Conservation (phyloP, 352 stramenopile genomes). For the Phytophthora tentaculata region DNA sequence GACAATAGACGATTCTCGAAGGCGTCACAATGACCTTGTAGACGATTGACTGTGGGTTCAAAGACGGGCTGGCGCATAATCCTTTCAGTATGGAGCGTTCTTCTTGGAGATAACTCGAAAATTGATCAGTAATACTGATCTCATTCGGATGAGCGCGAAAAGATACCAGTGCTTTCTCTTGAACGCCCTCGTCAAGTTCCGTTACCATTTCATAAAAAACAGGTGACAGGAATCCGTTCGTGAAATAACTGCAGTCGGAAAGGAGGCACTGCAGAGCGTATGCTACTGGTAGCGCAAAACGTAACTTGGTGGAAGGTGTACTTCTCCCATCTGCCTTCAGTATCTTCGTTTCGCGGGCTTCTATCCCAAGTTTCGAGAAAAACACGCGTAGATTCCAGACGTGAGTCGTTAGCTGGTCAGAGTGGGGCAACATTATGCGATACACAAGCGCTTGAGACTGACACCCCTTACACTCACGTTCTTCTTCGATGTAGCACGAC, state of each 20-base stretch:
- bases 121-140: conserved; percentile 40
- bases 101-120: conserved; percentile 42
- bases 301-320: background rate
- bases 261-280: conserved; percentile 63
- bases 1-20: conserved; percentile 68
- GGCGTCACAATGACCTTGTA: conserved; percentile 76
- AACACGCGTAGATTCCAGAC: conserved; percentile 57
- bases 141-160: conserved; percentile 37
- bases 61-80: conserved; percentile 25
- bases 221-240: conserved; percentile 43
- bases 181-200: conserved; percentile 38
- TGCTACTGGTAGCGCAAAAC: conserved; percentile 40
- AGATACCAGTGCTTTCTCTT: conserved; percentile 52
- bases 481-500: conserved; percentile 39
- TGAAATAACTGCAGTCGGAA: conserved; percentile 54
- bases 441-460: conserved; percentile 54
- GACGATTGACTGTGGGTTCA: conserved; percentile 37
- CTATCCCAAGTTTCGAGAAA: conserved; percentile 52
- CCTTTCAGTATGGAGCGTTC: conserved; percentile 38
- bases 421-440: conserved; percentile 31
- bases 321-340: conserved; percentile 11
- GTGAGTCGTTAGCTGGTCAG: conserved; percentile 16
- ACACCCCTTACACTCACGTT: conserved; percentile 38
- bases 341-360: conserved; percentile 59
- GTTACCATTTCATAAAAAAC: conserved; percentile 48